A percentile compares a stretch with the other conserved stretches of the same genome.
These are phyloP conservation scores for Parachlorella kessleri DNA, from an alignment of 139 green algal species.

Conservation along the genomic window DNA sequence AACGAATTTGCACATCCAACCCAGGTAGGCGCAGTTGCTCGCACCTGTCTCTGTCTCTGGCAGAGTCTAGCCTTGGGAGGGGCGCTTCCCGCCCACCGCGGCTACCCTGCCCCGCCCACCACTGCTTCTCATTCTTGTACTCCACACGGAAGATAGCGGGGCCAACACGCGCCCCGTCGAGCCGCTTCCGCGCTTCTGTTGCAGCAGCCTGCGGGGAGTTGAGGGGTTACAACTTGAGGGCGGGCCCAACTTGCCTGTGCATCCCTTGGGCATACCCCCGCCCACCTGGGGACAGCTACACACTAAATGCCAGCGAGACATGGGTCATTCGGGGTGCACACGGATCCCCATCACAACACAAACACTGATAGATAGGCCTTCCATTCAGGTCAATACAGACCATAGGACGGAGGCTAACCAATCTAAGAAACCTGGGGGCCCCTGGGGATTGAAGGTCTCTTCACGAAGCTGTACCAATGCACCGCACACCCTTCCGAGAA, in stretches of 20 bases:
- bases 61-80: not conserved
- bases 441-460: no score
- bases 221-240: no score
- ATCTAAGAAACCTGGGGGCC: no score
- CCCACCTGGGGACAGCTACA: not conserved
- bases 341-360: not conserved
- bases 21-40: not conserved
- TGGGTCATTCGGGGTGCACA: not conserved
- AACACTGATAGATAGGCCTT: not conserved
- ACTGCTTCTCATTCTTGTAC: constrained; percentile 39
- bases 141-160: constrained; percentile 21
- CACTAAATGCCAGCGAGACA: not conserved
- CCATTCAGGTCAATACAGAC: no score
- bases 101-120: constrained; percentile 5
- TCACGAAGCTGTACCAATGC: no score
- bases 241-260: no score
- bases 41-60: not conserved
- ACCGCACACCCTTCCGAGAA: no score
- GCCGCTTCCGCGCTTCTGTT: constrained; percentile 5
- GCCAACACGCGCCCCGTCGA: constrained; percentile 23
- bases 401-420: no score
- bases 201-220: not conserved
- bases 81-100: not conserved
- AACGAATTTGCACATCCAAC: not conserved
- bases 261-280: not conserved